Conservation (phyloP, 345 rosid genomes). For the Sisymbrium irio region DNA sequence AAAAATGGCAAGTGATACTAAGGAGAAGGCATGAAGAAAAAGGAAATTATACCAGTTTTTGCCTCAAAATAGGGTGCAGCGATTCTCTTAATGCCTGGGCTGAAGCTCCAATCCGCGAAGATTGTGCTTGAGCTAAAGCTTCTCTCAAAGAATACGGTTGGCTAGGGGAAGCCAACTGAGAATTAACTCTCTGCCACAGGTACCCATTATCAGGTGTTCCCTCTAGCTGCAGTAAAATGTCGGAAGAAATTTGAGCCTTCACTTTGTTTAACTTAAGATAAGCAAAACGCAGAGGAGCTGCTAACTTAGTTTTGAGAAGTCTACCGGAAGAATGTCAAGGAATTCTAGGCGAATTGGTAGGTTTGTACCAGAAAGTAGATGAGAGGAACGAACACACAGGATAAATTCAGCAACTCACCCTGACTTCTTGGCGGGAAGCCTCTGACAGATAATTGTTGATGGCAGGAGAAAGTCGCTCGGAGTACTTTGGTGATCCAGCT, state of each 20-base stretch:
- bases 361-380: background rate
- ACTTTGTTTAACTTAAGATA: background rate
- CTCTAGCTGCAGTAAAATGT: conserved; percentile 60
- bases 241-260: conserved; percentile 12
- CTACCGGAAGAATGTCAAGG: background rate
- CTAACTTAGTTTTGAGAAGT: conserved; percentile 14
- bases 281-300: conserved; percentile 10
- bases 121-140: conserved; percentile 98
- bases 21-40: conserved; percentile 3
- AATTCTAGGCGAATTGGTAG: conserved; percentile 1
- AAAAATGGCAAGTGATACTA: conserved; percentile 3
- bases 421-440: conserved; percentile 97
- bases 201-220: conserved; percentile 95
- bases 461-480: conserved; percentile 97
- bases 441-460: conserved; percentile 89
- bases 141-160: conserved; percentile 98
- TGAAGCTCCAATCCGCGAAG: conserved; percentile 97
- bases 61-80: conserved; percentile 91
- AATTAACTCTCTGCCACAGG: conserved; percentile 94
- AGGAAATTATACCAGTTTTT: conserved; percentile 65
- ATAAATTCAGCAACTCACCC: conserved; percentile 45
- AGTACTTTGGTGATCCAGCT: conserved; percentile 91
- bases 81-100: conserved; percentile 98
- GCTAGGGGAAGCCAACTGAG: conserved; percentile 96
- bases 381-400: conserved; percentile 25